Evolutionary conservation across 257 asterid species (phyloP).

Genomic region (Lavandula angustifolia): DNA sequence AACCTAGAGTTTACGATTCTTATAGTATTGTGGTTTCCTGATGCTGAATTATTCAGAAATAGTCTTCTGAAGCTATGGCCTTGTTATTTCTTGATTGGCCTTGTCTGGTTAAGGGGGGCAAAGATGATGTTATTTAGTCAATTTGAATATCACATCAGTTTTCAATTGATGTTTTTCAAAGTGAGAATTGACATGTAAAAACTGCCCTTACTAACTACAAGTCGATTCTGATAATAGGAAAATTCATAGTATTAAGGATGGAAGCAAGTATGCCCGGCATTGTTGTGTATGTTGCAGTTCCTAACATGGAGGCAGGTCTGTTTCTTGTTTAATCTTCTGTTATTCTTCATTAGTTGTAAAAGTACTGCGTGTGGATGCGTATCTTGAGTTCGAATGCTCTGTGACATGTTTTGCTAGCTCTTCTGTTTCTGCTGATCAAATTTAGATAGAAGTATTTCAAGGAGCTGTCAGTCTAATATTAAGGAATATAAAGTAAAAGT

Average conservation of each 20-base stretch:
- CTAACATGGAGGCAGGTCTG: conserved; percentile 85
- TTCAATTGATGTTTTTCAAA: conserved; percentile 5
- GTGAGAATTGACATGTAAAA: conserved; percentile 29
- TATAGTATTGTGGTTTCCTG: background rate
- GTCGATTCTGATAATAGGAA: conserved; percentile 42
- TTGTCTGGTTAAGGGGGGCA: too few relatives aligned
- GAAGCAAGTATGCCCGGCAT: conserved; percentile 73
- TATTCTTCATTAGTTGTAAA: background rate
- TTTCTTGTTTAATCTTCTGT: conserved; percentile 17
- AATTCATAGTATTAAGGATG: conserved; percentile 58
- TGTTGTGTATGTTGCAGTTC: conserved; percentile 96
- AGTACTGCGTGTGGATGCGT: background rate
- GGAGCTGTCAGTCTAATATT: background rate
- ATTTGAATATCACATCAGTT: background rate
- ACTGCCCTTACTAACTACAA: conserved; percentile 31
- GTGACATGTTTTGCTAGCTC: background rate
- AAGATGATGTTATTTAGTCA: background rate
- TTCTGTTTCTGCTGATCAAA: conserved; percentile 11
- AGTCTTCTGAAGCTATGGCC: background rate
- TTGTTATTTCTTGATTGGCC: too few relatives aligned
- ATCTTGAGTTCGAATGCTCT: conserved; percentile 9
- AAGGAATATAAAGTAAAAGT: conserved; percentile 13
- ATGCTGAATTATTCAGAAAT: background rate
- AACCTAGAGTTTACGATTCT: too few relatives aligned
- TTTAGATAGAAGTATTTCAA: background rate